Conservation (phyloP, 208 protist species). For the Kentomonas sorsogonicus region DNA sequence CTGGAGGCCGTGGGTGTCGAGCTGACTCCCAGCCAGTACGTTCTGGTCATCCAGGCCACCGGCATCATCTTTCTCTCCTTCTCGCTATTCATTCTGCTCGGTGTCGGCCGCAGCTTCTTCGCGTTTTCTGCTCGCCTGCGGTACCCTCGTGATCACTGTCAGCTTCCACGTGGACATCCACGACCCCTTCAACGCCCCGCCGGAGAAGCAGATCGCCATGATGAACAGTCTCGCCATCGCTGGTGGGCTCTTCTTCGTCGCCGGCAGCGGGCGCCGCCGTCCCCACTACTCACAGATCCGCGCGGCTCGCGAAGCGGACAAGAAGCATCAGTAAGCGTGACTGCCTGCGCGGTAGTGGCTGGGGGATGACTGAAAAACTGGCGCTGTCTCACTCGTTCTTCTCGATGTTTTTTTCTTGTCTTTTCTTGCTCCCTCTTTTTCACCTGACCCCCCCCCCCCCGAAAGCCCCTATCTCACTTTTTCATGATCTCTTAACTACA, state of each 20-base stretch:
- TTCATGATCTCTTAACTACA: slow-evolving; percentile 1
- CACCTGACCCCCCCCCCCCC: neutral
- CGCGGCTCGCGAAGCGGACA: slow-evolving; percentile 12
- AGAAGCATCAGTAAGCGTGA: slow-evolving; percentile 1
- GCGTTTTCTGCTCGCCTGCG: slow-evolving; percentile 56
- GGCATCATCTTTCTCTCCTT: slow-evolving; percentile 62
- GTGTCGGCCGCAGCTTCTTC: slow-evolving; percentile 77
- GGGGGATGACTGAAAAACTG: neutral
- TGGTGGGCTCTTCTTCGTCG: slow-evolving; percentile 69
- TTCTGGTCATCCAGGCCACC: slow-evolving; percentile 39
- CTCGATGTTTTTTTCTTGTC: neutral
- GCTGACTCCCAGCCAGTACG: slow-evolving; percentile 35
- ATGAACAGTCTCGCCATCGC: slow-evolving; percentile 56
- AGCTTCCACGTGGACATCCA: slow-evolving; percentile 57
- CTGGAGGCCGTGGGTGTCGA: slow-evolving; percentile 17
- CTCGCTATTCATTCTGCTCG: slow-evolving; percentile 76
- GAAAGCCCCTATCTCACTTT: slow-evolving; percentile 3
- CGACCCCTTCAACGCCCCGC: slow-evolving; percentile 19
- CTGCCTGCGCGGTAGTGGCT: neutral
- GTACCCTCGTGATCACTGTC: slow-evolving; percentile 41
- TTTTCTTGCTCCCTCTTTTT: neutral
- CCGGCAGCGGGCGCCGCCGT: slow-evolving; percentile 48
- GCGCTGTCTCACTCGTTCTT: neutral
- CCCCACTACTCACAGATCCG: slow-evolving; percentile 23
- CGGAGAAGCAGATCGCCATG: slow-evolving; percentile 38